Percentiles rank a stretch among this genome's conserved stretches.
phyloP scores from a whole-genome alignment of 257 asterid genomes.

The Galeopsis tetrahit region DNA sequence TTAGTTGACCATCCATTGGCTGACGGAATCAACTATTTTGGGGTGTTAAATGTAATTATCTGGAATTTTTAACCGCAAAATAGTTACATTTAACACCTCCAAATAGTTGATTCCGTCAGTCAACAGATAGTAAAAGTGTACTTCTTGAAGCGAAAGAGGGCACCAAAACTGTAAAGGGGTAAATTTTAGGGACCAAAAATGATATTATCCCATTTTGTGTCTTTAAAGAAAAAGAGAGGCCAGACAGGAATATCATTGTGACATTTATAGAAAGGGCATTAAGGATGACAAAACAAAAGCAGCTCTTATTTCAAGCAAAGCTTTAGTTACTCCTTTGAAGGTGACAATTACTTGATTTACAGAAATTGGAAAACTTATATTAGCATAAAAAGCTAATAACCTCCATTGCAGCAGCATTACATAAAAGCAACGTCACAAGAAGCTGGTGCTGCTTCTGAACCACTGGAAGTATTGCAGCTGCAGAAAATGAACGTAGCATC shows the following conservation, averaged over 20 bases:
- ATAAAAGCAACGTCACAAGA: slow-evolving; percentile 93
- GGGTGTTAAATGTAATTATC: too few relatives aligned
- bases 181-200: too few relatives aligned
- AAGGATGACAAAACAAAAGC: background rate
- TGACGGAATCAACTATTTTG: too few relatives aligned
- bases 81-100: too few relatives aligned
- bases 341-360: background rate
- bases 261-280: background rate
- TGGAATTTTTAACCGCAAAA: too few relatives aligned
- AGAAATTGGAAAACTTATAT: slow-evolving; percentile 3
- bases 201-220: too few relatives aligned
- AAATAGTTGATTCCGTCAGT: too few relatives aligned
- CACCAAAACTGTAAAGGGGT: too few relatives aligned
- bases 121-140: too few relatives aligned
- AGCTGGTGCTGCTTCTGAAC: slow-evolving; percentile 99
- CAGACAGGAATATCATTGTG: background rate
- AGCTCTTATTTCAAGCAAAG: background rate
- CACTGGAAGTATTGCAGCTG: slow-evolving; percentile 92
- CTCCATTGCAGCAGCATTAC: slow-evolving; percentile 99
- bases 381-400: slow-evolving; percentile 39
- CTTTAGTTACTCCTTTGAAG: background rate
- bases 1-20: too few relatives aligned
- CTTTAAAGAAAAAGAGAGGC: background rate
- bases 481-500: slow-evolving; percentile 31
- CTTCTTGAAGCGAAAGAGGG: too few relatives aligned